Conservation (phyloP, 768 basidiomycete genomes). For the Leccinum barrowsii region DNA sequence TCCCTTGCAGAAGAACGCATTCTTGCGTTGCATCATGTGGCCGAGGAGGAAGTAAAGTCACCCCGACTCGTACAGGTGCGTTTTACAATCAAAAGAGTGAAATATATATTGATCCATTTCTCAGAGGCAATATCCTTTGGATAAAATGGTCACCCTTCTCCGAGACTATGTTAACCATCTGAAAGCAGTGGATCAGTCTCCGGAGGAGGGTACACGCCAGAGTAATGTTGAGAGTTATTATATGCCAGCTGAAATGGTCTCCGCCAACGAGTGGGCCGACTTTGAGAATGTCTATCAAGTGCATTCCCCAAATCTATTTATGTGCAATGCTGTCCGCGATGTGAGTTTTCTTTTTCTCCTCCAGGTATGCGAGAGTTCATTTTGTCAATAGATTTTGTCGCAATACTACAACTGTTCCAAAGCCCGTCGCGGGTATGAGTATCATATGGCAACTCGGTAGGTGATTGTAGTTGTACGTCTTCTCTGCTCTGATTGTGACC, state of each 20-base stretch:
- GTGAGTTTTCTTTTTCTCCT: conserved; percentile 40
- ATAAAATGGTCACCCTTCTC: conserved; percentile 57
- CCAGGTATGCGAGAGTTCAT: background rate
- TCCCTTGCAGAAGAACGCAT: conserved; percentile 54
- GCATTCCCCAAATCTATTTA: conserved; percentile 78
- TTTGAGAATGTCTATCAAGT: conserved; percentile 92
- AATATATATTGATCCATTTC: conserved; percentile 4
- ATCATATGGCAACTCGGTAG: conserved; percentile 83
- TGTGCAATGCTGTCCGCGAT: conserved; percentile 76
- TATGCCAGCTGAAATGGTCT: conserved; percentile 65
- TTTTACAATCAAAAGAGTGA: background rate
- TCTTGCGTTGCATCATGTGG: conserved; percentile 38
- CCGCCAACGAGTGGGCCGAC: conserved; percentile 67
- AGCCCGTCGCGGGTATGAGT: conserved; percentile 74
- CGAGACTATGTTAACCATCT: conserved; percentile 60
- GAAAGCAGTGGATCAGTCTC: conserved; percentile 40
- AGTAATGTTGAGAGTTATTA: conserved; percentile 49
- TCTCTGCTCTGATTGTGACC: conserved; percentile 5
- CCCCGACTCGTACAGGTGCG: conserved; percentile 16
- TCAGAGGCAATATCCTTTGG: conserved; percentile 26
- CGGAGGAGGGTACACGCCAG: conserved; percentile 27
- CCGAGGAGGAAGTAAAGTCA: conserved; percentile 11
- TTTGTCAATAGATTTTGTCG: conserved; percentile 62
- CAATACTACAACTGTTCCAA: conserved; percentile 86
- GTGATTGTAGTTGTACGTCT: conserved; percentile 18